phyloP scores from a whole-genome alignment of 495 filamentous ascomycete genomes.

The Penicillium angulare region DNA sequence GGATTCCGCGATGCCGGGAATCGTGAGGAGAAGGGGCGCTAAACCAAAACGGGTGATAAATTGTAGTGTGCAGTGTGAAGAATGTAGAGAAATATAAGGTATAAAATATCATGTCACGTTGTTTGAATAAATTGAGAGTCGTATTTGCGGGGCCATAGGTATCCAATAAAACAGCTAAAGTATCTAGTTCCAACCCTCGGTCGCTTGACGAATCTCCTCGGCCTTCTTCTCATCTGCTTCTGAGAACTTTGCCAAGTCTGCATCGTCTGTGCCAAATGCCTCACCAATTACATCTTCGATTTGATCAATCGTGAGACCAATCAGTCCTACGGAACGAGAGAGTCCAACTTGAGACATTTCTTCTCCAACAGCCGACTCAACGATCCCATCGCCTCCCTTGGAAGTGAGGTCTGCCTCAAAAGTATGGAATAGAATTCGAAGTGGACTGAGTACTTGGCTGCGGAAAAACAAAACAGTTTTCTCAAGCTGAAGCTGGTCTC shows the following conservation, averaged over 20 bases:
- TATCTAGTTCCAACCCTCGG: constrained; percentile 15
- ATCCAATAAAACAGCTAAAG: not conserved
- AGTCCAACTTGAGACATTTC: constrained; percentile 38
- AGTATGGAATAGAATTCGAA: constrained; percentile 31
- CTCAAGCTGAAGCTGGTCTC: constrained; percentile 33
- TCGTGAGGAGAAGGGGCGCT: not conserved
- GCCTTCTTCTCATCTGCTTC: constrained; percentile 31
- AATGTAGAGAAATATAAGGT: too few species aligned
- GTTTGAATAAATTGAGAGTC: too few species aligned
- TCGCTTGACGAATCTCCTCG: constrained; percentile 29
- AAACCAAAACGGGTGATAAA: not conserved
- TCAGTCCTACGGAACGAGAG: constrained; percentile 37
- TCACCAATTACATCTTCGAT: constrained; percentile 37
- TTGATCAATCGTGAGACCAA: constrained; percentile 35
- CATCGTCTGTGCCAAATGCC: constrained; percentile 31
- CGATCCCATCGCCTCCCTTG: constrained; percentile 41
- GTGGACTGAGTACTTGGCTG: constrained; percentile 33
- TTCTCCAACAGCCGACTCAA: constrained; percentile 39
- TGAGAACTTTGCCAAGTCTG: constrained; percentile 30
- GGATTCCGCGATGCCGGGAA: not conserved
- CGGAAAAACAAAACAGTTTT: constrained; percentile 40
- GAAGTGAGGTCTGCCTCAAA: constrained; percentile 35
- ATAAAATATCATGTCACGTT: too few species aligned
- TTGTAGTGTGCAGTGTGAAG: too few species aligned
- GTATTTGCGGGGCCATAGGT: not conserved